These are phyloP conservation scores for Penicillium sp. DNA, from an alignment of 2,329 filamentous ascomycete species.

Conservation along the genomic window DNA sequence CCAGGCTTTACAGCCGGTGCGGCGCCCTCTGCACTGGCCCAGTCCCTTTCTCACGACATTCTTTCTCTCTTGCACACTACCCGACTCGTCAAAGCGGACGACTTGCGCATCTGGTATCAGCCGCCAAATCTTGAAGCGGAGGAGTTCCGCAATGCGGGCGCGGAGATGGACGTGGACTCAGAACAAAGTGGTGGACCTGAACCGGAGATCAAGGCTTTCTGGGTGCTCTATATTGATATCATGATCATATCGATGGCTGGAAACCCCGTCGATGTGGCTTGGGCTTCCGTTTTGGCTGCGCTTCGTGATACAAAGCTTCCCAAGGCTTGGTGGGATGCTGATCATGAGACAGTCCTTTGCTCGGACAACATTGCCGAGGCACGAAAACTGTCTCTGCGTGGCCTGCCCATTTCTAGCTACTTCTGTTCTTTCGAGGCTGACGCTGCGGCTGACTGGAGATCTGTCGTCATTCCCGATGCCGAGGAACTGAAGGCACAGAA, in stretches of 20 bases:
- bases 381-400: slow-evolving; percentile 59
- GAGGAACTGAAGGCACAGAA: slow-evolving; percentile 43
- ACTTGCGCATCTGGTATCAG: slow-evolving; percentile 72
- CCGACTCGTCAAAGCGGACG: slow-evolving; percentile 64
- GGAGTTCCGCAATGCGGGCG: slow-evolving; percentile 40
- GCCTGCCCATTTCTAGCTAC: slow-evolving; percentile 73
- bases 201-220: slow-evolving; percentile 75
- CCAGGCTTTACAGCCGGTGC: slow-evolving; percentile 82
- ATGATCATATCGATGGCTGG: slow-evolving; percentile 92
- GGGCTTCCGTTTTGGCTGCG: slow-evolving; percentile 80
- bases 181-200: slow-evolving; percentile 34
- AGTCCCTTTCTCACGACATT: slow-evolving; percentile 80
- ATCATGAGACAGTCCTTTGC: slow-evolving; percentile 78
- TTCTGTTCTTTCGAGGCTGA: slow-evolving; percentile 74
- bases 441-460: slow-evolving; percentile 40
- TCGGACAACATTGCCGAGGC: slow-evolving; percentile 60
- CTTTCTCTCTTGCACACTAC: slow-evolving; percentile 74
- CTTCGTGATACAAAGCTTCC: slow-evolving; percentile 77
- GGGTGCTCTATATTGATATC: slow-evolving; percentile 94
- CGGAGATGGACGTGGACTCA: slow-evolving; percentile 52
- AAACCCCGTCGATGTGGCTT: slow-evolving; percentile 87
- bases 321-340: slow-evolving; percentile 77
- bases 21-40: slow-evolving; percentile 76
- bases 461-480: slow-evolving; percentile 37
- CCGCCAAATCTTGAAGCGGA: slow-evolving; percentile 44